Evolutionary conservation across 768 basidiomycete species (phyloP).

Genomic region (Xerocomellus amylosporus): DNA sequence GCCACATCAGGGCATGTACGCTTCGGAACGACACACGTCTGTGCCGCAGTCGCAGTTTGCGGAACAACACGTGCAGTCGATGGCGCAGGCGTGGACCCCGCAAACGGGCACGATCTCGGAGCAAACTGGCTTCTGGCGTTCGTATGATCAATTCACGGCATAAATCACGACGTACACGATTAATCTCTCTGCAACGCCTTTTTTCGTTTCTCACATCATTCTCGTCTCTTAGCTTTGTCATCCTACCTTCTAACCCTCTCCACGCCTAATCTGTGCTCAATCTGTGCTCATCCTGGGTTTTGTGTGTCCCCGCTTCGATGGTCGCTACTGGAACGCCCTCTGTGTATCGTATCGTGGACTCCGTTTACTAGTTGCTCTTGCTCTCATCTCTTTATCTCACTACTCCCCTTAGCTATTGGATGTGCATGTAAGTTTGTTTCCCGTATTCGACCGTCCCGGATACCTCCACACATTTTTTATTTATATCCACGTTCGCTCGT

Average conservation of each 20-base stretch:
- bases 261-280: slow-evolving; percentile 1
- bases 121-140: slow-evolving; percentile 23
- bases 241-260: not conserved
- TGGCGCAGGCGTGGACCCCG: slow-evolving; percentile 18
- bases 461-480: slow-evolving; percentile 1
- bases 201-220: not conserved
- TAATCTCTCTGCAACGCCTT: not conserved
- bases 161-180: slow-evolving; percentile 9
- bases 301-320: not conserved
- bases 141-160: slow-evolving; percentile 25
- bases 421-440: not conserved
- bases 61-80: slow-evolving; percentile 14
- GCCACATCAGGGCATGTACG: slow-evolving; percentile 21
- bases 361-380: not conserved
- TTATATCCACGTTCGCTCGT: not conserved
- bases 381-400: not conserved
- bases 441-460: not conserved
- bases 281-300: slow-evolving; percentile 2
- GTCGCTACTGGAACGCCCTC: slow-evolving; percentile 4
- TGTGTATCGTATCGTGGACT: slow-evolving; percentile 16
- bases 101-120: slow-evolving; percentile 16
- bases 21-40: slow-evolving; percentile 17
- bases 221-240: not conserved
- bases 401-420: not conserved
- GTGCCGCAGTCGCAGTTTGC: slow-evolving; percentile 21